Conservation (phyloP, 139 green algal genomes). For the Chlamydomonas applanata region DNA sequence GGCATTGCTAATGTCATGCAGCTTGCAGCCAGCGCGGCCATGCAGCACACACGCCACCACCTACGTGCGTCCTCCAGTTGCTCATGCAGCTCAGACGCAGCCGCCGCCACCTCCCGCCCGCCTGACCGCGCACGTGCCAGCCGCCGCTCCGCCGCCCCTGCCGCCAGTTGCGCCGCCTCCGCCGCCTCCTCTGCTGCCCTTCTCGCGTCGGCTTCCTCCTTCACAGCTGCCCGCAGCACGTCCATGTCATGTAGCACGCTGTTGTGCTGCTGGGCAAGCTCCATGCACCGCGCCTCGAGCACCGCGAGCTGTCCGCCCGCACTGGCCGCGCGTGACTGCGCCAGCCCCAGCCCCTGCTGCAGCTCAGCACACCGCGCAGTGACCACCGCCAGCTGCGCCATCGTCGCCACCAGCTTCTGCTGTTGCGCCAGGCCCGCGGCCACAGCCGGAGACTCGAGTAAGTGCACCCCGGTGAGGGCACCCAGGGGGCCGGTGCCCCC, state of each 20-base stretch:
- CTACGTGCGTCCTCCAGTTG: conserved; percentile 22
- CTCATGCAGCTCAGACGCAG: conserved; percentile 21
- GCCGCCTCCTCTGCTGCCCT: conserved; percentile 5
- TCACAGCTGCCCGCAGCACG: conserved; percentile 7
- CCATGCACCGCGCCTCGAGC: conserved; percentile 5
- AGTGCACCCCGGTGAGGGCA: conserved; percentile 23
- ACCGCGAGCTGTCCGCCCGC: conserved; percentile 30
- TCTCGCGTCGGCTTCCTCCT: conserved; percentile 10
- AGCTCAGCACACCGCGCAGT: conserved; percentile 7
- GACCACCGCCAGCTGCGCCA: conserved; percentile 13
- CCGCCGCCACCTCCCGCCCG: conserved; percentile 21
- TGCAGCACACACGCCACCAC: background rate
- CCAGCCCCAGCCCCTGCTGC: conserved; percentile 2
- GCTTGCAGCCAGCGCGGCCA: background rate
- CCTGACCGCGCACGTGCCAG: conserved; percentile 21
- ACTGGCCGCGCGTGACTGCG: conserved; percentile 8
- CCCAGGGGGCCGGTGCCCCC: conserved; percentile 31
- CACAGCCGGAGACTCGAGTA: conserved; percentile 37
- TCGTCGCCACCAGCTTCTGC: conserved; percentile 12
- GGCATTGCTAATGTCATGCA: background rate
- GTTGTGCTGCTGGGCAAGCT: conserved; percentile 14
- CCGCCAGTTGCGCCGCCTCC: conserved; percentile 10
- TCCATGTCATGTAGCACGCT: conserved; percentile 12
- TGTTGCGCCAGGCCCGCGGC: conserved; percentile 31
- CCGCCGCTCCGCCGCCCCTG: conserved; percentile 24